These are phyloP conservation scores for Pisolithus albus DNA, from an alignment of 768 basidiomycete genomes.

Conservation along the genomic window DNA sequence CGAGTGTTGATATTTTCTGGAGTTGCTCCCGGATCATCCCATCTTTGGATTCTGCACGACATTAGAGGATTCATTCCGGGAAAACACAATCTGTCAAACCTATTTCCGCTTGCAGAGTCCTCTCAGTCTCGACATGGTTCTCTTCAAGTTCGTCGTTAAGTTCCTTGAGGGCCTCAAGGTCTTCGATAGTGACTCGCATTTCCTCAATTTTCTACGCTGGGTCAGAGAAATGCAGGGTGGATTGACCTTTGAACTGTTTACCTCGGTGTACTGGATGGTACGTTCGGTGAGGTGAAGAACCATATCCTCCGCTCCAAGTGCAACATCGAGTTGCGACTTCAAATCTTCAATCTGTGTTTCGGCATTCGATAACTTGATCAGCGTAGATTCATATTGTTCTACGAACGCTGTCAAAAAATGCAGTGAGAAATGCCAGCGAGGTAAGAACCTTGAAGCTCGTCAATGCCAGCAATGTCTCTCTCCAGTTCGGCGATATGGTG, in stretches of 20 bases:
- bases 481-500: slow-evolving; percentile 81
- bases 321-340: slow-evolving; percentile 91
- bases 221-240: neutral
- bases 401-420: slow-evolving; percentile 1
- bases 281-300: slow-evolving; percentile 92
- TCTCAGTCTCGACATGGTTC: slow-evolving; percentile 91
- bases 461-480: slow-evolving; percentile 70
- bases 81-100: slow-evolving; percentile 40
- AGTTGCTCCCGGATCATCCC: slow-evolving; percentile 58
- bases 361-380: slow-evolving; percentile 80
- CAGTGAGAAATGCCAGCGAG: neutral
- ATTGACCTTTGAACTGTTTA: slow-evolving; percentile 22
- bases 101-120: slow-evolving; percentile 81
- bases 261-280: slow-evolving; percentile 88
- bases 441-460: slow-evolving; percentile 69
- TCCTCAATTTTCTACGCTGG: slow-evolving; percentile 84
- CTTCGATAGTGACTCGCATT: slow-evolving; percentile 93
- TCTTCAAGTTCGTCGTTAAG: slow-evolving; percentile 97
- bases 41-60: slow-evolving; percentile 57
- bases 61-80: neutral
- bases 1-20: slow-evolving; percentile 58
- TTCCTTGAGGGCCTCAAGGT: slow-evolving; percentile 92
- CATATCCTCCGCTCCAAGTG: slow-evolving; percentile 93
- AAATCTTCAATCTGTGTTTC: slow-evolving; percentile 91
- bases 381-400: slow-evolving; percentile 76